Evolutionary conservation across 2,329 filamentous ascomycete genomes (phyloP), one percentile per base, ranked within the genome.

Genomic region (Nothophoma quercina): DNA sequence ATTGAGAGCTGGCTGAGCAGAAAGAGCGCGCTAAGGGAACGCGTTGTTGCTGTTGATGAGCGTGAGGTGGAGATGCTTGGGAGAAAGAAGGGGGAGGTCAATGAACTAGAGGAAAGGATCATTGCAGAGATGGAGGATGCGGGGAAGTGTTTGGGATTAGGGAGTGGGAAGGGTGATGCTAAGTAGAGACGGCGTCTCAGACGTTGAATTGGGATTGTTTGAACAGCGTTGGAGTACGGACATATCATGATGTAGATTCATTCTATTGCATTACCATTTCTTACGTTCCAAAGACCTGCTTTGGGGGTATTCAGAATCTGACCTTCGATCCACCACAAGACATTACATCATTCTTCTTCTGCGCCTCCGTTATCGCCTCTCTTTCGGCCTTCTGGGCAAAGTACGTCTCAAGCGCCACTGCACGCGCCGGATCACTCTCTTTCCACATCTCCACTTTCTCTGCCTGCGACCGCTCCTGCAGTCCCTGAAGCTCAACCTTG

Each of bases 1-100:
- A 85, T 96, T 5, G 91, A 96, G 61, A 90, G 89, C 60, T 91
- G 91, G 82, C 77, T 97, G 22, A 87, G 87, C 45, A 83, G 86
- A 51, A 85, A 85, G 60, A 78, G 88, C 47, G 78, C 87, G 52
- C 77, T 97, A 49, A 83, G 88, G 44, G 87, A 91, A 59, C 82
- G 89, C 22, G 83, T 96, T 39, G 79, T 93, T 42, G 86, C 92
- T 0, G 81, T 89, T 16, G 90, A 85, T 22, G 83, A 88, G 64
- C 84, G 88, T 56, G 92, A 96, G 75, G 79, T 83, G 34, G 87
- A 87, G 59, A 87, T 83, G 77, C 71, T 78, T 30, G 61, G 56
- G 21, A 53, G 30, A 8, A 73, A 72, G 60, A 75, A 70, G 32
- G 80, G 77, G 0, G 58, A 45, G 4, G 32, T 10, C 5, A 93